A percentile compares a stretch with the other conserved stretches of the same genome.
Evolutionary conservation across 805 yeast genomes (phyloP).

Genomic region (Spathaspora girioi): DNA sequence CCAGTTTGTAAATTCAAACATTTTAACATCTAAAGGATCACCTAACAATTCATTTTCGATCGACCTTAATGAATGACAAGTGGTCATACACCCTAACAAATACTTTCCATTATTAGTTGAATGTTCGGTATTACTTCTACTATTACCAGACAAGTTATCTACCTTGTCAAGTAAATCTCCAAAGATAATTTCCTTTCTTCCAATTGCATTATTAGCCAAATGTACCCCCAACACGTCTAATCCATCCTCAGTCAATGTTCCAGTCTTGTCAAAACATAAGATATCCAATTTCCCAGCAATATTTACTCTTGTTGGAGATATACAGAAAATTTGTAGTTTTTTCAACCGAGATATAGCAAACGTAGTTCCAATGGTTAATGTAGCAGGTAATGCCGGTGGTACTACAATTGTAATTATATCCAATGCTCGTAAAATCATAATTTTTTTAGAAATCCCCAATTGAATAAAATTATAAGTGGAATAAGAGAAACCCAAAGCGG

Average conservation of each 20-base stretch:
- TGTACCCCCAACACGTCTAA: constrained; percentile 73
- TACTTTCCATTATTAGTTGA: constrained; percentile 27
- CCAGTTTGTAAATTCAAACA: constrained; percentile 91
- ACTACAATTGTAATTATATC: constrained; percentile 95
- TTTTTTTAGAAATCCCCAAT: constrained; percentile 62
- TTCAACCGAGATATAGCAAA: constrained; percentile 81
- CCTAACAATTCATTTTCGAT: constrained; percentile 83
- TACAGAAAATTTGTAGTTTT: constrained; percentile 67
- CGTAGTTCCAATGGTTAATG: constrained; percentile 92
- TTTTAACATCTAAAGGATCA: constrained; percentile 89
- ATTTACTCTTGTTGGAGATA: constrained; percentile 90
- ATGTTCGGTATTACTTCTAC: constrained; percentile 7
- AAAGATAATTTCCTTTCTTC: constrained; percentile 37
- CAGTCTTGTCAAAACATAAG: constrained; percentile 94
- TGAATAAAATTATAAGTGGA: constrained; percentile 80
- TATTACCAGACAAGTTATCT: no score
- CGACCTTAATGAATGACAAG: constrained; percentile 83
- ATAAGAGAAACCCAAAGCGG: constrained; percentile 75
- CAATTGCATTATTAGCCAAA: constrained; percentile 36
- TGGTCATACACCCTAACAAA: constrained; percentile 49
- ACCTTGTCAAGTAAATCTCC: constrained; percentile 20
- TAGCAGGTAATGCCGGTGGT: constrained; percentile 98
- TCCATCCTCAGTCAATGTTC: constrained; percentile 96
- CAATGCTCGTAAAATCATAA: constrained; percentile 82
- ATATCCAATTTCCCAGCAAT: constrained; percentile 94